These are phyloP conservation scores for Lepidium campestre DNA, from an alignment of 441 rosid species.

Conservation along the genomic window DNA sequence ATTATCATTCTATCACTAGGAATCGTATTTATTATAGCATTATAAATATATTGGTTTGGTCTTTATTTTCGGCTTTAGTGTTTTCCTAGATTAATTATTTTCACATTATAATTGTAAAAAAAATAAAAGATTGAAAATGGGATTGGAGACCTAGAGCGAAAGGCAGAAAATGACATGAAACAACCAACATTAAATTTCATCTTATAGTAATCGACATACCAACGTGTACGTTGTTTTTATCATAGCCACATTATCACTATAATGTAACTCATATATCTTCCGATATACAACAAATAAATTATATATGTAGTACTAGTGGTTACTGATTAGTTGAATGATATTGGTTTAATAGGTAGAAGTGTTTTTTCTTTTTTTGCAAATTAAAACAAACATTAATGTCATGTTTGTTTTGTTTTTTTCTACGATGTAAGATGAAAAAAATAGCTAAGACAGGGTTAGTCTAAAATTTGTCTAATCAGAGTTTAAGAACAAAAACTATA, in stretches of 20 bases:
- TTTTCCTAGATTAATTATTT: background rate
- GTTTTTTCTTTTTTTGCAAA: too few relatives aligned
- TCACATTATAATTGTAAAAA: background rate
- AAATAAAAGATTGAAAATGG: background rate
- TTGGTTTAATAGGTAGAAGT: too few relatives aligned
- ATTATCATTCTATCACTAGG: slow-evolving; percentile 2
- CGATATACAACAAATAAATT: too few relatives aligned
- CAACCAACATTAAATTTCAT: slow-evolving; percentile 29
- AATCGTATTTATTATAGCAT: slow-evolving; percentile 9
- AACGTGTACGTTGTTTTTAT: slow-evolving; percentile 24
- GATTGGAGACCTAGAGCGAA: background rate
- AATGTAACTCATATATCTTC: too few relatives aligned
- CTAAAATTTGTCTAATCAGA: background rate
- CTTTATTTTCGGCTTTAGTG: slow-evolving; percentile 4
- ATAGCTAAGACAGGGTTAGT: background rate
- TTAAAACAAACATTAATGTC: too few relatives aligned
- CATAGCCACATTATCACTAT: slow-evolving; percentile 5
- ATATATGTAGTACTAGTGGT: too few relatives aligned
- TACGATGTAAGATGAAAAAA: too few relatives aligned
- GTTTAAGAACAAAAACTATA: background rate
- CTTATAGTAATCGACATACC: slow-evolving; percentile 16
- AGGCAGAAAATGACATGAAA: slow-evolving; percentile 30
- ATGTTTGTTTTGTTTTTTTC: too few relatives aligned
- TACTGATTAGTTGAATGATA: too few relatives aligned
- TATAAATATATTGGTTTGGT: slow-evolving; percentile 10